phyloP scores from a whole-genome alignment of 176 grass and related monocot species.

The Eleusine coracana region DNA sequence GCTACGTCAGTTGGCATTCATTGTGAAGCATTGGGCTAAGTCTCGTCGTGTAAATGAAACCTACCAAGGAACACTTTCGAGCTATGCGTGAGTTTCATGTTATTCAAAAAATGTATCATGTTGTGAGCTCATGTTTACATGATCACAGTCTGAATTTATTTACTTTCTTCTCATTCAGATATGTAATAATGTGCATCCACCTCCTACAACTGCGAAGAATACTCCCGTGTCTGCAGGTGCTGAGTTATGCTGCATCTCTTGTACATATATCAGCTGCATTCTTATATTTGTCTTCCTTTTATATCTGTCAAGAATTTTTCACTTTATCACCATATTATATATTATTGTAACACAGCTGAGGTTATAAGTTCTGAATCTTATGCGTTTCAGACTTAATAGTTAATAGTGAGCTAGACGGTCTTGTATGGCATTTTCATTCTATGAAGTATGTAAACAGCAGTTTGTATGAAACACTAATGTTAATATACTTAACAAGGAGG shows the following conservation, averaged over 20 bases:
- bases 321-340: neutral
- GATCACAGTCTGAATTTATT: slow-evolving; percentile 23
- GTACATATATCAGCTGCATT: slow-evolving; percentile 9
- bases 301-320: slow-evolving; percentile 19
- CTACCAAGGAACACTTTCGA: slow-evolving; percentile 98
- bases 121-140: neutral
- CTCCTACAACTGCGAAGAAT: slow-evolving; percentile 80
- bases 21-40: slow-evolving; percentile 99
- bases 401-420: neutral
- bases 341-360: neutral
- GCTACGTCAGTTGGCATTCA: slow-evolving; percentile 80
- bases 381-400: slow-evolving; percentile 9
- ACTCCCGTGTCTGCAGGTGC: slow-evolving; percentile 98
- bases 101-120: neutral
- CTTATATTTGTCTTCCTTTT: slow-evolving; percentile 1
- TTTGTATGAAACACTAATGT: neutral
- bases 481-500: neutral
- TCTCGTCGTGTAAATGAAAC: slow-evolving; percentile 94
- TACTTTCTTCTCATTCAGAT: slow-evolving; percentile 55
- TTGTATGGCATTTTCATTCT: slow-evolving; percentile 3
- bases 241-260: slow-evolving; percentile 31
- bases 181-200: slow-evolving; percentile 99
- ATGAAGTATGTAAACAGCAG: neutral
- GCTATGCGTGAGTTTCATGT: slow-evolving; percentile 82
- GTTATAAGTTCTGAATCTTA: neutral